Evolutionary conservation across 1,284 basidiomycete species (phyloP).

Genomic region (Irpex lacteus): DNA sequence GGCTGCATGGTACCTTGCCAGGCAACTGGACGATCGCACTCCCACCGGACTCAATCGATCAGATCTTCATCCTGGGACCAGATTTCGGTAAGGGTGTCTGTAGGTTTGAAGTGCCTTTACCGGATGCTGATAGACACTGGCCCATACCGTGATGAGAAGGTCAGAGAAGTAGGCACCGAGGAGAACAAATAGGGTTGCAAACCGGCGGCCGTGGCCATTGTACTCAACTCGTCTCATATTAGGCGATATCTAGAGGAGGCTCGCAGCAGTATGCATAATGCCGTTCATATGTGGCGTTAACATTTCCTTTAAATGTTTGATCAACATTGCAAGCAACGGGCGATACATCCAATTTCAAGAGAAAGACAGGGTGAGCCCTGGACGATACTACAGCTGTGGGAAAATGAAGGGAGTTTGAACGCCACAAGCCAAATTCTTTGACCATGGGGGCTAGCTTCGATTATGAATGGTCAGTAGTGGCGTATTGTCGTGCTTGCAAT

Average conservation of each 20-base stretch:
- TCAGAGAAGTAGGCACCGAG: neutral
- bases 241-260: neutral
- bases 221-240: too few relatives aligned
- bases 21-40: neutral
- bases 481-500: neutral
- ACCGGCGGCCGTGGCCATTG: neutral
- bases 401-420: neutral
- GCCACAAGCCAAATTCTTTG: neutral
- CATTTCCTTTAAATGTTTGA: neutral
- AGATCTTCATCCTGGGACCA: slow-evolving; percentile 5
- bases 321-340: neutral
- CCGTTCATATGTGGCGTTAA: neutral
- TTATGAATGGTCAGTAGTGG: neutral
- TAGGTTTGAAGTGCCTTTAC: neutral
- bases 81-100: neutral
- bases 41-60: slow-evolving; percentile 8
- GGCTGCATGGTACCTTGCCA: slow-evolving; percentile 1
- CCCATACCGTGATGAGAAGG: neutral
- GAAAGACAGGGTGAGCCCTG: neutral
- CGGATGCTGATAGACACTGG: slow-evolving; percentile 12
- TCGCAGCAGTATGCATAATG: neutral
- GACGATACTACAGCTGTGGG: neutral
- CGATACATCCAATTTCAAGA: neutral
- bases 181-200: neutral
- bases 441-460: neutral